Conservation (phyloP, 306 rosid genomes). For the Nissolia schottii region DNA sequence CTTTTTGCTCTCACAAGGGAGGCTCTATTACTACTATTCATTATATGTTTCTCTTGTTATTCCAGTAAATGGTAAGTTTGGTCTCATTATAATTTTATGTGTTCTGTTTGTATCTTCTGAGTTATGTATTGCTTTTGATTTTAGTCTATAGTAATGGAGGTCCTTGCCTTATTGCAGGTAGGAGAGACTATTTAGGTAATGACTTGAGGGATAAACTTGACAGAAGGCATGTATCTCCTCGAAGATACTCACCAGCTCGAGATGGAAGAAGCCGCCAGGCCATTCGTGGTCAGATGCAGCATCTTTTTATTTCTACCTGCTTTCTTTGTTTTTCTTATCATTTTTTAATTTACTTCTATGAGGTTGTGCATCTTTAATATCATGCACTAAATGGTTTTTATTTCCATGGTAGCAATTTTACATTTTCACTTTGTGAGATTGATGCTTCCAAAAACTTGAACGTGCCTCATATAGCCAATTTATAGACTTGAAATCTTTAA, state of each 20-base stretch:
- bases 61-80: slow-evolving; percentile 74
- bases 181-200: slow-evolving; percentile 54
- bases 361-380: slow-evolving; percentile 1
- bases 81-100: slow-evolving; percentile 32
- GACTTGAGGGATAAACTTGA: slow-evolving; percentile 88
- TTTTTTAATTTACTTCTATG: neutral
- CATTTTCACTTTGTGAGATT: slow-evolving; percentile 5
- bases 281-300: slow-evolving; percentile 49
- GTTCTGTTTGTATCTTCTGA: slow-evolving; percentile 18
- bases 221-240: slow-evolving; percentile 58
- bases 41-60: slow-evolving; percentile 73
- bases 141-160: slow-evolving; percentile 17
- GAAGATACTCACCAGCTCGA: slow-evolving; percentile 57
- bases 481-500: slow-evolving; percentile 3
- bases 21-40: slow-evolving; percentile 61
- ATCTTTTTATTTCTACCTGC: slow-evolving; percentile 20
- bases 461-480: neutral
- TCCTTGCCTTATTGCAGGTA: slow-evolving; percentile 52
- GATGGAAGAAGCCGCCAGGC: slow-evolving; percentile 56
- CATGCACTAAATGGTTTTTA: neutral
- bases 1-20: slow-evolving; percentile 65
- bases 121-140: slow-evolving; percentile 6
- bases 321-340: slow-evolving; percentile 17
- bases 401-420: slow-evolving; percentile 12
- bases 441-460: slow-evolving; percentile 16